Evolutionary conservation across 2,329 filamentous ascomycete genomes (phyloP), one percentile per base, ranked within the genome.

Genomic region (Cladosporium austrohemisphaericum): DNA sequence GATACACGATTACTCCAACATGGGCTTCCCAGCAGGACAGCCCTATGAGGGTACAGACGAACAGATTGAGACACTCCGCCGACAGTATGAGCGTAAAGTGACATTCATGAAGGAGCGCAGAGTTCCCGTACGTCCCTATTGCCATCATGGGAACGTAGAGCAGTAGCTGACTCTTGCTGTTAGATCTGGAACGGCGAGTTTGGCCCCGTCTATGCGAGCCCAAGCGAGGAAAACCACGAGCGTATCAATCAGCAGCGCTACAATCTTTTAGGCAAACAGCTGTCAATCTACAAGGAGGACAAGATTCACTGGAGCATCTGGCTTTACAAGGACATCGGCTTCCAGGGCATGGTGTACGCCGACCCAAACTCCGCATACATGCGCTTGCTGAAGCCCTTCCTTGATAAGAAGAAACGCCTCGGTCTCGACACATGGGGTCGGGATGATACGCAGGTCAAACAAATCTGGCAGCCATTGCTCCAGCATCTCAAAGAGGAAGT

Each of bases 351-450:
- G 62, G 49, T 61, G 7, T 53, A 62, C 36, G 25, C 54, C n/a
- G 26, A 44, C n/a, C 54, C 54, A 7, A 29, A 51, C 40, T 52
- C 57, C 7, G 41, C 57, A 3, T 62, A 76, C 64, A 78, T 77
- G 60, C 67, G 67, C 20, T 71, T 74, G 2, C 70, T 81, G 33
- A 59, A 68, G 19, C 69, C 73, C 0, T 78, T 81, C 47, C 60
- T 81, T 0, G 69, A 73, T 29, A 81, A 80, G 66, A 82, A 82
- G 59, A 68, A 72, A n/a, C 57, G 60, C 0, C 65, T 78, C 1
- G 74, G 74, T 11, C 66, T 81, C 2, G 78, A 81, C 57, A 72
- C 71, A 14, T 81, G 78, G 78, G 78, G 76, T 0, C 63, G 66
- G 37, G 60, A 65, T 25, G 67, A 57, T 8, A 52, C 35, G 13